Conservation (phyloP, 139 green algal genomes). For the Zygnema circumcarinatum region DNA sequence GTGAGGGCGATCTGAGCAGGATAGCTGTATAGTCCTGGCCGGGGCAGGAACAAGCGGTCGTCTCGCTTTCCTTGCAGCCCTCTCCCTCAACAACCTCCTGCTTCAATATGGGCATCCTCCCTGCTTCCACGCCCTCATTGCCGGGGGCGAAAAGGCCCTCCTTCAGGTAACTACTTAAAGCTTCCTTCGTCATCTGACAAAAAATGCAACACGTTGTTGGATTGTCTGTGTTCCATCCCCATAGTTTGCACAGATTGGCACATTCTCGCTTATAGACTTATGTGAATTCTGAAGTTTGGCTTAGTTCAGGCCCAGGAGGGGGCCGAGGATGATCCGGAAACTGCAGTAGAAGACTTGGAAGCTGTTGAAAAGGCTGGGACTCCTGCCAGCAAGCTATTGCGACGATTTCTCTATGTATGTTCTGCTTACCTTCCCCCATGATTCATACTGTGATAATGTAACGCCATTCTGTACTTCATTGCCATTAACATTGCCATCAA, state of each 20-base stretch:
- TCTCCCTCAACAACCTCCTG: slow-evolving; percentile 44
- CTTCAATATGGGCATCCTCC: background rate
- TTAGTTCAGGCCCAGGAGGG: slow-evolving; percentile 34
- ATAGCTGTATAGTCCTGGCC: slow-evolving; percentile 27
- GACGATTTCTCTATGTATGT: slow-evolving; percentile 30
- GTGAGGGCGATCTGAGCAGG: slow-evolving; percentile 31
- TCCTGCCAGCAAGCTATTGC: slow-evolving; percentile 5
- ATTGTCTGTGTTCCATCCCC: background rate
- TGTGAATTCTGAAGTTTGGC: background rate
- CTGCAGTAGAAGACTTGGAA: slow-evolving; percentile 17
- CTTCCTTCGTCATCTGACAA: background rate
- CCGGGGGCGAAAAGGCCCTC: slow-evolving; percentile 42
- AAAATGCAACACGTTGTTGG: background rate
- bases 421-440: background rate
- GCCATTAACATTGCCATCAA: no score
- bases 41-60: slow-evolving; percentile 56
- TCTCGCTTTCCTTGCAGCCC: slow-evolving; percentile 30
- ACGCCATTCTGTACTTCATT: no score
- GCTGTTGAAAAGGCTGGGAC: background rate
- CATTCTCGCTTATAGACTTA: background rate
- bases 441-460: no score
- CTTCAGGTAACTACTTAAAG: slow-evolving; percentile 47
- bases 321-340: slow-evolving; percentile 33
- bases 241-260: background rate
- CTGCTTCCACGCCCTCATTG: slow-evolving; percentile 61